These are phyloP conservation scores for Sphaerobolus stellatus DNA, from an alignment of 1,284 basidiomycete genomes.

Conservation along the genomic window DNA sequence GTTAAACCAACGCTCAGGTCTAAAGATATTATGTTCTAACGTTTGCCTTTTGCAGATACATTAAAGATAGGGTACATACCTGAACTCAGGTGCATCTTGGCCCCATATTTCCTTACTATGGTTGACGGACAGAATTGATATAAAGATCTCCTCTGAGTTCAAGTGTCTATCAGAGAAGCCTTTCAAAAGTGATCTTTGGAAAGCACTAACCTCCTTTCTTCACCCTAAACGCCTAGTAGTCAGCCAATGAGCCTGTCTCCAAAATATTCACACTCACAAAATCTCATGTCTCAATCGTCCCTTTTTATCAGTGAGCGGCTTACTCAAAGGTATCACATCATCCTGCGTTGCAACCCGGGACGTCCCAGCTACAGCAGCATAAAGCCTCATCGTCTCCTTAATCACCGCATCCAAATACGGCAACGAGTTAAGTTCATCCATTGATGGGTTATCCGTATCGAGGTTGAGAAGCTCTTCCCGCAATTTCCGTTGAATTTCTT, in stretches of 20 bases:
- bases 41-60: background rate
- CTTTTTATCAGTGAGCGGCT: slow-evolving; percentile 39
- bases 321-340: slow-evolving; percentile 33
- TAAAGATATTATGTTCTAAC: slow-evolving; percentile 32
- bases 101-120: slow-evolving; percentile 52
- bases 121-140: slow-evolving; percentile 52
- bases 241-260: too few species aligned
- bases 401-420: slow-evolving; percentile 38
- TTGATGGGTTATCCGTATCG: slow-evolving; percentile 42
- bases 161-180: too few species aligned
- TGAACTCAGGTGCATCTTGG: slow-evolving; percentile 48
- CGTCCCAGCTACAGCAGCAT: slow-evolving; percentile 20
- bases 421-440: slow-evolving; percentile 34
- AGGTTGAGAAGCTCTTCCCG: slow-evolving; percentile 62
- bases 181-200: too few species aligned
- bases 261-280: too few species aligned
- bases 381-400: slow-evolving; percentile 29
- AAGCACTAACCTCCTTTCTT: too few species aligned
- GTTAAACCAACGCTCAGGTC: slow-evolving; percentile 60
- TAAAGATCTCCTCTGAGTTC: slow-evolving; percentile 43
- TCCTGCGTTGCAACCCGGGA: slow-evolving; percentile 23
- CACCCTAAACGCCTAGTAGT: too few species aligned
- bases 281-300: slow-evolving; percentile 39
- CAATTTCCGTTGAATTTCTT: slow-evolving; percentile 61
- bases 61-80: slow-evolving; percentile 15